Conservation (phyloP, 305 asterid genomes). For the Plantago coronopus region DNA sequence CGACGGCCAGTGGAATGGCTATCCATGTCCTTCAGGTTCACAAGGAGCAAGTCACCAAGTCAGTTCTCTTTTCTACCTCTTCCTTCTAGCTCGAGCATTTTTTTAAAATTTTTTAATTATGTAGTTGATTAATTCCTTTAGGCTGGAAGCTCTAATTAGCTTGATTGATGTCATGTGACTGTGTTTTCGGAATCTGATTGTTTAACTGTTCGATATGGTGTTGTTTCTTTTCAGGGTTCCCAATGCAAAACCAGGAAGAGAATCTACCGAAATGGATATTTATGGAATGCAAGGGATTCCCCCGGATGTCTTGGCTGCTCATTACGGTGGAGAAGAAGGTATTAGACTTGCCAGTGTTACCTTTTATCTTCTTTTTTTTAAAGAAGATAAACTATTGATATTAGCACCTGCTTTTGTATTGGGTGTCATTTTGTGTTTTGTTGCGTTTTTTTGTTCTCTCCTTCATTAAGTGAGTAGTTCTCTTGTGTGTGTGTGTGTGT, state of each 20-base stretch:
- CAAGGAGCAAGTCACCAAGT: conserved; percentile 87
- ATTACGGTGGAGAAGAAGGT: conserved; percentile 97
- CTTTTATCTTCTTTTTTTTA: too few relatives aligned
- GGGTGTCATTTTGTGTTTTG: not conserved
- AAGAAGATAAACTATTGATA: too few relatives aligned
- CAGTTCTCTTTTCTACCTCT: conserved; percentile 20
- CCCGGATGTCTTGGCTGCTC: conserved; percentile 70
- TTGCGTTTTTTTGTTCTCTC: too few relatives aligned
- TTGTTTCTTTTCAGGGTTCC: conserved; percentile 62
- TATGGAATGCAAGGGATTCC: conserved; percentile 99
- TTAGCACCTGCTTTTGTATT: not conserved
- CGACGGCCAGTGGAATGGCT: conserved; percentile 96
- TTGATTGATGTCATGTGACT: not conserved
- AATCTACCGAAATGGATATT: conserved; percentile 81
- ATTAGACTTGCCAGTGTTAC: conserved; percentile 1
- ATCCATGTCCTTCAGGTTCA: conserved; percentile 98
- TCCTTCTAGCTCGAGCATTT: not conserved
- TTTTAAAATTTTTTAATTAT: not conserved
- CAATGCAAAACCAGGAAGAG: conserved; percentile 90
- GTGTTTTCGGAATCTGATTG: not conserved
- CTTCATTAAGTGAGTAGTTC: not conserved
- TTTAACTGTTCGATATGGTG: not conserved
- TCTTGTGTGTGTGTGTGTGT: too few relatives aligned
- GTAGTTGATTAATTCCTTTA: not conserved
- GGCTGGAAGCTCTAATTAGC: not conserved